Evolutionary conservation across 1,139 yeast genomes (phyloP).

Genomic region (Taphrina flavorubra): DNA sequence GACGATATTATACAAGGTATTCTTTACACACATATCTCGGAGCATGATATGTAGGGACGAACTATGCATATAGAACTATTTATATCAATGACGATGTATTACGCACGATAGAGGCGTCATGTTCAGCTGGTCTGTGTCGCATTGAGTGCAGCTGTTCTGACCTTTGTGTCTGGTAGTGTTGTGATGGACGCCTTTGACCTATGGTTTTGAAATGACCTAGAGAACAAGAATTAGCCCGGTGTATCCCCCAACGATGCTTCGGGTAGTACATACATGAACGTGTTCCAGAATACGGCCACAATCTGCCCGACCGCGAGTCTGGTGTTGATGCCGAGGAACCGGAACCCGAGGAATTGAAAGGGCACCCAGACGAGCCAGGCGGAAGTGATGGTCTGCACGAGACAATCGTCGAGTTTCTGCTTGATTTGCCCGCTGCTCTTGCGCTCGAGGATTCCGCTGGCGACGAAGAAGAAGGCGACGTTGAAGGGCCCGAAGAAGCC

Average conservation of each 20-base stretch:
- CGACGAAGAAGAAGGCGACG: constrained; percentile 37
- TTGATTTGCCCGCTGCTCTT: constrained; percentile 25
- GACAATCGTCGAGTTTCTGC: constrained; percentile 28
- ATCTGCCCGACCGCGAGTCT: constrained; percentile 11
- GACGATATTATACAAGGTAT: neutral
- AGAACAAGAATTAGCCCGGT: neutral
- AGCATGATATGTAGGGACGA: neutral
- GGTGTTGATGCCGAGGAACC: constrained; percentile 10
- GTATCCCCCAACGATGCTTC: neutral
- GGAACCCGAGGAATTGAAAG: constrained; percentile 15
- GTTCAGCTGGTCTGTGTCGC: neutral
- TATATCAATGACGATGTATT: too few species aligned
- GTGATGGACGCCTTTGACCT: neutral
- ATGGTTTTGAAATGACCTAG: constrained; percentile 11
- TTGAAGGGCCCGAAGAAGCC: constrained; percentile 34
- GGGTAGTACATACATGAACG: constrained; percentile 14
- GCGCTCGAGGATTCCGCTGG: constrained; percentile 30
- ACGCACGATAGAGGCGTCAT: too few species aligned
- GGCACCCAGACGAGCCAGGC: constrained; percentile 35
- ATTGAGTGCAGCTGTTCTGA: neutral
- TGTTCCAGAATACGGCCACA: constrained; percentile 25
- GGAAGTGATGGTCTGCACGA: constrained; percentile 26
- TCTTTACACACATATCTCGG: neutral
- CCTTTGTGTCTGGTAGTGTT: neutral
- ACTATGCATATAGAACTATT: too few species aligned